Evolutionary conservation across 2,329 filamentous ascomycete species (phyloP), one percentile per base, ranked within the genome.

Genomic region (Aureobasidium sp.): DNA sequence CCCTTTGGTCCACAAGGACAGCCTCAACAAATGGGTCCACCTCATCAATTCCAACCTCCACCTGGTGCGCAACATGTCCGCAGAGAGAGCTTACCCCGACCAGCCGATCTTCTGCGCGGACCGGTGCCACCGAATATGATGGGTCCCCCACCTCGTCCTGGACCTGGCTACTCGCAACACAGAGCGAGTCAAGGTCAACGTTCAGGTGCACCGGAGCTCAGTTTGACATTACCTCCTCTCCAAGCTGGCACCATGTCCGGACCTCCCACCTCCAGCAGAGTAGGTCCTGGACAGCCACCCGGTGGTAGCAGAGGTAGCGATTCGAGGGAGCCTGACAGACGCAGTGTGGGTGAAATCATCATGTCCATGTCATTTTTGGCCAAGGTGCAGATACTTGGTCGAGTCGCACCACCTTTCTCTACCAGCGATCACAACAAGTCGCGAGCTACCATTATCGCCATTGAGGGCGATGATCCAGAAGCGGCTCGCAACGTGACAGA

Each of bases 361-460:
- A 90, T 89, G 85, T 84, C 81, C 29, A 88, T 94, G 57, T 83
- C 87, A 0, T 88, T 89, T 68, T 75, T 85, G 48, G 85, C 86
- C 66, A 96, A 96, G 74, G 84, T 96, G 68, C 85, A 86, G 53
- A 82, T 93, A 2, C 79, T 97, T 37, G 81, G 85, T 17, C 86
- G 85, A 64, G 90, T 97, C 66, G 88, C 88, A 50, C 89, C 87
- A 27, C 86, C 89, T 0, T 78, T 90, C 15, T 63, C 75, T 78
- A 68, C 29, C 1, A 47, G 29, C 77, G 79, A 7, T 12, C 64
- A 65, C 47, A 56, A 65, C 47, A 56, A 63, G 7, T 64, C 66
- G 1, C 84, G 91, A n/a, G 92, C 93, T 0, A 84, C 89, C 0
- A 83, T 97, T 41, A 87, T 97, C 65, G 88, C 90, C 0, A 78